phyloP scores from a whole-genome alignment of 2,329 filamentous ascomycete species.

The Apiospora kogelbergensis region DNA sequence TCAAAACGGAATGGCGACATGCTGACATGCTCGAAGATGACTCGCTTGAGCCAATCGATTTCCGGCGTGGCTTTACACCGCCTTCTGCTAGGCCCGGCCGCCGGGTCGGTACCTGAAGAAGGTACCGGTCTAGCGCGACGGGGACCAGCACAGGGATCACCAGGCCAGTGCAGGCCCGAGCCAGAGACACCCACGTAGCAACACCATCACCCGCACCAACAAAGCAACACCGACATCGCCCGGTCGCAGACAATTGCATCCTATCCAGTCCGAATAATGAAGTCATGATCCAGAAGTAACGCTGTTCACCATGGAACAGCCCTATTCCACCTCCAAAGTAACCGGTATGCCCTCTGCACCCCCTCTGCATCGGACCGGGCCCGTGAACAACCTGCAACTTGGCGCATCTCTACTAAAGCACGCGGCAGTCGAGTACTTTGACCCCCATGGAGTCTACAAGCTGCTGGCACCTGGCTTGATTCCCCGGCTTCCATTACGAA shows the following conservation, averaged over 20 bases:
- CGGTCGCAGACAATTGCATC: conserved; percentile 12
- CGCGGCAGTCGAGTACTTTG: conserved; percentile 84
- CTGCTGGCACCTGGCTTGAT: conserved; percentile 76
- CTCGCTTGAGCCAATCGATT: conserved; percentile 1
- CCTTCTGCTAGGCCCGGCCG: not conserved
- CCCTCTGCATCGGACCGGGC: too few relatives aligned
- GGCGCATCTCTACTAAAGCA: conserved; percentile 12
- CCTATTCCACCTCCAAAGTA: conserved; percentile 73
- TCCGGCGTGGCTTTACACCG: not conserved
- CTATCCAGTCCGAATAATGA: conserved; percentile 30
- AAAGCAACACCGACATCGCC: not conserved
- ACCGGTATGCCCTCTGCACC: conserved; percentile 53
- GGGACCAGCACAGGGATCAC: not conserved
- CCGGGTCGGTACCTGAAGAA: not conserved
- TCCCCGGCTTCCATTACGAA: conserved; percentile 78
- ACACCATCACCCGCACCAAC: not conserved
- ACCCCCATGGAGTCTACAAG: conserved; percentile 86
- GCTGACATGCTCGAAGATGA: not conserved
- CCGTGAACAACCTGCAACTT: not conserved
- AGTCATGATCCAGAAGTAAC: conserved; percentile 22
- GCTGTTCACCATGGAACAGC: conserved; percentile 60
- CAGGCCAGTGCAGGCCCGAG: too few relatives aligned
- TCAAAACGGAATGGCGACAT: not conserved
- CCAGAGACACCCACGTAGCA: not conserved
- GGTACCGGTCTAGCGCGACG: not conserved